These are phyloP conservation scores for Phaffia rhodozyma DNA, from an alignment of 1,284 basidiomycete species.

Conservation along the genomic window DNA sequence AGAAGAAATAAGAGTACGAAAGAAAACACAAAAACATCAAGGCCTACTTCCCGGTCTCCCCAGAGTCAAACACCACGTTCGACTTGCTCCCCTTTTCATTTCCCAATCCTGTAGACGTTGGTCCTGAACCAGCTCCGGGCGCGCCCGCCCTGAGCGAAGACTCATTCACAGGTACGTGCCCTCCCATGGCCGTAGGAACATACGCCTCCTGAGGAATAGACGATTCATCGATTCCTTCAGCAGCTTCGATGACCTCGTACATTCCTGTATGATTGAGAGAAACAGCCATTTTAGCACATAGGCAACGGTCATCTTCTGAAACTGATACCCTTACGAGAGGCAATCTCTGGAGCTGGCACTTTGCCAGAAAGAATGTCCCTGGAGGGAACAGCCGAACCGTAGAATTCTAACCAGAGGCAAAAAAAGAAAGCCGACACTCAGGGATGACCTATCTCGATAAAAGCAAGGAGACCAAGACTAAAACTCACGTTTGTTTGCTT, in stretches of 20 bases:
- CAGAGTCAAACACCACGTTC: too few relatives aligned
- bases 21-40: too few relatives aligned
- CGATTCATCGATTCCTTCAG: slow-evolving; percentile 43
- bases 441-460: too few relatives aligned
- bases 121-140: too few relatives aligned
- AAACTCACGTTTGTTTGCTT: slow-evolving; percentile 56
- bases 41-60: too few relatives aligned
- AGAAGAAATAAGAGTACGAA: too few relatives aligned
- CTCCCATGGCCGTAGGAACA: slow-evolving; percentile 43
- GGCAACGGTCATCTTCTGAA: not conserved
- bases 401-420: slow-evolving; percentile 60
- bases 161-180: too few relatives aligned
- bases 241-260: slow-evolving; percentile 82
- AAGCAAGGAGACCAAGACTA: not conserved
- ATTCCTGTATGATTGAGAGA: slow-evolving; percentile 38
- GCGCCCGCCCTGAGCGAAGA: too few relatives aligned
- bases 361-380: slow-evolving; percentile 78
- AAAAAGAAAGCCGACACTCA: too few relatives aligned
- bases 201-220: slow-evolving; percentile 69
- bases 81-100: too few relatives aligned
- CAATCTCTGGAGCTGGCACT: slow-evolving; percentile 92
- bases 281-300: not conserved
- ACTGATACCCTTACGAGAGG: slow-evolving; percentile 39
- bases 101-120: too few relatives aligned
- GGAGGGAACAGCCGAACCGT: slow-evolving; percentile 81